These are phyloP conservation scores for Leccinum obscurum DNA, from an alignment of 768 basidiomycete genomes.

Conservation along the genomic window DNA sequence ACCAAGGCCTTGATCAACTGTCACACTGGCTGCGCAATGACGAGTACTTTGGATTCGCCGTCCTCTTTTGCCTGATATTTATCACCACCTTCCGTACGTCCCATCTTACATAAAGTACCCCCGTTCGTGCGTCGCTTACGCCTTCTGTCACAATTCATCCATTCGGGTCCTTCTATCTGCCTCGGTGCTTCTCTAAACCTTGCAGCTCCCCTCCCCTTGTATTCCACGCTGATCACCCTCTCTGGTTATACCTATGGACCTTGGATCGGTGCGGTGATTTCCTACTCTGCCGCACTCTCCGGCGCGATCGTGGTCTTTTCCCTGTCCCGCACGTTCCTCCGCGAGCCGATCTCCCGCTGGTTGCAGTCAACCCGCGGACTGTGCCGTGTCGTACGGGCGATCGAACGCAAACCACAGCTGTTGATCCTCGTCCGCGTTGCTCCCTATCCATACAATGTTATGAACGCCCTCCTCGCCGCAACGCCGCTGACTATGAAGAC, in stretches of 20 bases:
- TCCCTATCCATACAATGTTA: constrained; percentile 92
- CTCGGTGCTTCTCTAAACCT: constrained; percentile 9
- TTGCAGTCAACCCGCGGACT: constrained; percentile 69
- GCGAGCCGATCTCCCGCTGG: constrained; percentile 69
- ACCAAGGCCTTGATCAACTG: constrained; percentile 75
- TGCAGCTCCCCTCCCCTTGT: constrained; percentile 84
- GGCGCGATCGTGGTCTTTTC: constrained; percentile 86
- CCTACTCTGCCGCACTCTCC: constrained; percentile 80
- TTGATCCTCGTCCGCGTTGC: constrained; percentile 90
- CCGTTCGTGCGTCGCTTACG: constrained; percentile 12
- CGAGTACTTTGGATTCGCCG: constrained; percentile 69
- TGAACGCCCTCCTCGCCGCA: constrained; percentile 91
- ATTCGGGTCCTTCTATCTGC: constrained; percentile 9
- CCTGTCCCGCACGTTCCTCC: constrained; percentile 73
- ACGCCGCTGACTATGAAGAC: constrained; percentile 77
- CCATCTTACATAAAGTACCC: constrained; percentile 3
- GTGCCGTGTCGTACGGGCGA: constrained; percentile 79
- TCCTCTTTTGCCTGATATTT: constrained; percentile 82
- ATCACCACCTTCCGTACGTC: constrained; percentile 83
- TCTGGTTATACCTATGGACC: constrained; percentile 91
- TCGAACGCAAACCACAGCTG: constrained; percentile 84
- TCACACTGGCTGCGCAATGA: constrained; percentile 76
- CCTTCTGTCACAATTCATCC: constrained; percentile 5
- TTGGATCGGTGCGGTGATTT: constrained; percentile 81
- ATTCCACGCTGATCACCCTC: constrained; percentile 90